A percentile compares a stretch with the other conserved stretches of the same genome.
Conservation (phyloP, 305 asterid genomes). For the Rubia occidens region DNA sequence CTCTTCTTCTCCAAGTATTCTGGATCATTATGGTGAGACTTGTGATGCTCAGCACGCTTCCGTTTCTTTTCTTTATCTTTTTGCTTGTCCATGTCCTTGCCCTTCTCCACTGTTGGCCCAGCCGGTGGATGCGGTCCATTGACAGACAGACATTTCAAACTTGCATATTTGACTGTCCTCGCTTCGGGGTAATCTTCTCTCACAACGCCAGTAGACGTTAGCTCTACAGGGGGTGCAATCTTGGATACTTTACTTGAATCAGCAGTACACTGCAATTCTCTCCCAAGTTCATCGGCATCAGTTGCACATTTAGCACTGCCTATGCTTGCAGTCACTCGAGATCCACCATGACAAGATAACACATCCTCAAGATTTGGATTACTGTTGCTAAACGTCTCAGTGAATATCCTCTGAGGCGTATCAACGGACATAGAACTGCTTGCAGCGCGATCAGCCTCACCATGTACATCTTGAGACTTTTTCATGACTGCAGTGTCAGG, state of each 20-base stretch:
- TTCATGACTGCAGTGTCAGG: conserved; percentile 29
- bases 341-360: conserved; percentile 80
- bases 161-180: conserved; percentile 31
- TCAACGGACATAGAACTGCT: conserved; percentile 84
- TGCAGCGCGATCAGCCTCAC: conserved; percentile 61
- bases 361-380: conserved; percentile 70
- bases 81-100: conserved; percentile 8
- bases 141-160: conserved; percentile 23
- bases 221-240: conserved; percentile 27
- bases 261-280: conserved; percentile 87
- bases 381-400: conserved; percentile 45
- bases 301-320: conserved; percentile 66
- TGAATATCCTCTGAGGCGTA: conserved; percentile 50
- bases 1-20: conserved; percentile 55
- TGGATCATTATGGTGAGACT: conserved; percentile 33
- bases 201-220: conserved; percentile 21
- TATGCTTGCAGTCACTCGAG: conserved; percentile 90
- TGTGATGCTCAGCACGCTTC: conserved; percentile 1
- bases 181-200: conserved; percentile 29
- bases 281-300: conserved; percentile 50
- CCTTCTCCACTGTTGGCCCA: conserved; percentile 17
- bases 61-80: conserved; percentile 53
- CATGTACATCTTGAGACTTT: conserved; percentile 36
- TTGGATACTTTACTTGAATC: conserved; percentile 68
- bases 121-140: conserved; percentile 20